Base-by-base conservation (phyloP, 768 basidiomycete genomes). In the Mycena rebaudengoi region DNA sequence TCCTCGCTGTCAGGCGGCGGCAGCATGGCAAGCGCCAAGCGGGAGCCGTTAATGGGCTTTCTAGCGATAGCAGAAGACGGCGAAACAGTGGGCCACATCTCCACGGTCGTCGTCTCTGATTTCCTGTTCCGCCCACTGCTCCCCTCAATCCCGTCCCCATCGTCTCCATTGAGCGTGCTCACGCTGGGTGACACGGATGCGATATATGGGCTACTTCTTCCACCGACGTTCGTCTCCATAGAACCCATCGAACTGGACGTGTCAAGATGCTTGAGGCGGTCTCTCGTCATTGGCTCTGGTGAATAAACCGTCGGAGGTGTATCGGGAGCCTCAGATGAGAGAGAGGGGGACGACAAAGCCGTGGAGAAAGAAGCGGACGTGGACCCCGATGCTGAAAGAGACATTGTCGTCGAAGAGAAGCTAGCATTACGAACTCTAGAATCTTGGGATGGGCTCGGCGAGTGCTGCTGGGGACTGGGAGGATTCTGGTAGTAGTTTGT, bases 361-460 rank as follows among this genome's bases (percentile, higher is more conserved):
- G 37, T 46, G 20, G 62, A 56, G 23, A 56, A 23, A 13, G 62
- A 41, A 21, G 62, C 18, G 11, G 61, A 39, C 23, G 61, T 56
- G 30, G 61, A 55, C 20, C 33, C 59, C 53, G 62, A 63, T 26
- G 32, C 32, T 2, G 62, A 63, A 2, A 37, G 11, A 7, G 63
- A 64, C 26, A 55, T 57, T 20, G 57, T 54, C 21, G 63, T 64
- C 14, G 66, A 59, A 23, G 68, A 66, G 41, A 46, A 51, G 51
- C 60, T 62, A n/a, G 64, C 32, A 40, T 35, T 64, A 26, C 41
- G 62, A 32, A 65, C 56, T 23, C 62, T 33, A 25, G 45, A 56
- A 21, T 65, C 66, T 32, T 20, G 49, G 11, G 66, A 50, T 20
- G 70, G 68, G 26, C 68, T 67, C 30, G 70, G 71, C n/a, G 64